phyloP scores from a whole-genome alignment of 2,329 filamentous ascomycete genomes.

The Alternaria arborescens region DNA sequence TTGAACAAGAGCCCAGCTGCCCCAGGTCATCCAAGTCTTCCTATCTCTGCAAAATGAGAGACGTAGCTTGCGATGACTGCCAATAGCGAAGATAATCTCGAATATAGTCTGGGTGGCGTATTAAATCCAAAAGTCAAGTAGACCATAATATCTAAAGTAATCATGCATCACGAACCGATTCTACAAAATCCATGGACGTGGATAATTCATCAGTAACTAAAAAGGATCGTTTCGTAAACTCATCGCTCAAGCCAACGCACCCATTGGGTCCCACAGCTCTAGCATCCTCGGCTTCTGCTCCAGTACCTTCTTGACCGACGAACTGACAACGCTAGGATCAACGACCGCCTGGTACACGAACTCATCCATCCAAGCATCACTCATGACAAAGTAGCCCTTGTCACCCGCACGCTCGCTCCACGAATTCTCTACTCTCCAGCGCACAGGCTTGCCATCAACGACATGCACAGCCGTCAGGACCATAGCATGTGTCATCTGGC shows the following conservation, averaged over 20 bases:
- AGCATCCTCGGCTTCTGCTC: conserved; percentile 72
- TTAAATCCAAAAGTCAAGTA: not conserved
- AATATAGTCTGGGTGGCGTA: not conserved
- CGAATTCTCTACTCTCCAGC: conserved; percentile 89
- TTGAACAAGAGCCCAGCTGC: conserved; percentile 10
- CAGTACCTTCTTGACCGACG: conserved; percentile 74
- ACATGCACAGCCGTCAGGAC: conserved; percentile 87
- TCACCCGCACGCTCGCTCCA: conserved; percentile 77
- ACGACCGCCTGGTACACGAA: conserved; percentile 89
- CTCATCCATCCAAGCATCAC: conserved; percentile 69
- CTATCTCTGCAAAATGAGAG: not conserved
- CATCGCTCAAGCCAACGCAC: conserved; percentile 65
- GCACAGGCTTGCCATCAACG: conserved; percentile 69
- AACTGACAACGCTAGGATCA: conserved; percentile 68
- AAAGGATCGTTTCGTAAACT: not conserved
- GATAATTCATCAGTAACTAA: not conserved
- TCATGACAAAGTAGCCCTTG: conserved; percentile 91
- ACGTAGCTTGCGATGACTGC: not conserved
- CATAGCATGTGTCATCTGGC: conserved; percentile 91
- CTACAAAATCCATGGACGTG: not conserved
- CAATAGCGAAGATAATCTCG: not conserved
- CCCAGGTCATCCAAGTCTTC: conserved; percentile 1
- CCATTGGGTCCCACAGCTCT: conserved; percentile 80
- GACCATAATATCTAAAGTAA: not conserved
- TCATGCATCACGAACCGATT: not conserved